Evolutionary conservation across 2,329 filamentous ascomycete species (phyloP).

Genomic region (Botrytis fabae): DNA sequence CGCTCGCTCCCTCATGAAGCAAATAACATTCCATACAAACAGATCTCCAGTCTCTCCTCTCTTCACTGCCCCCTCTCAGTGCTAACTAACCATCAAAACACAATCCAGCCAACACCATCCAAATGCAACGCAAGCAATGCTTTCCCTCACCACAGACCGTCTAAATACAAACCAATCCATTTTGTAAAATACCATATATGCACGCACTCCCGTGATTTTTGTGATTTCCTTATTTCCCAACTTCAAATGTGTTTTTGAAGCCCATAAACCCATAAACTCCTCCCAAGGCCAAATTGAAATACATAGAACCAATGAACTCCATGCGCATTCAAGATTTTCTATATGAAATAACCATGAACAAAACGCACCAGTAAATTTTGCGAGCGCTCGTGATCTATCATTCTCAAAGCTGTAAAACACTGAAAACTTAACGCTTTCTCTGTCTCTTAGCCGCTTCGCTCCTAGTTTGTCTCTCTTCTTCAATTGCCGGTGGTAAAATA

Average conservation of each 20-base stretch:
- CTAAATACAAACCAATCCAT: background rate
- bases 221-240: background rate
- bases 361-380: background rate
- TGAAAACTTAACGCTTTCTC: slow-evolving; percentile 21
- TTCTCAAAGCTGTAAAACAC: background rate
- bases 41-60: background rate
- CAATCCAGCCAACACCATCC: background rate
- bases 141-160: background rate
- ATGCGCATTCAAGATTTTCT: background rate
- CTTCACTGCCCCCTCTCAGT: background rate
- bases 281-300: background rate
- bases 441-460: slow-evolving; percentile 36
- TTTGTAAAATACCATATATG: slow-evolving; percentile 9
- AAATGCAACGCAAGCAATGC: slow-evolving; percentile 1
- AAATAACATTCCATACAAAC: background rate
- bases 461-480: slow-evolving; percentile 45
- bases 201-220: background rate
- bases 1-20: background rate
- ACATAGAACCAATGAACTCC: background rate
- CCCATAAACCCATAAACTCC: background rate
- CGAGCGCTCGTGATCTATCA: background rate
- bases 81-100: background rate
- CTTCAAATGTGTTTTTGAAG: background rate
- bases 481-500: slow-evolving; percentile 25
- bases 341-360: background rate